Base-by-base conservation (phyloP, 1,284 basidiomycete species). In the Trichosporon sp. region DNA sequence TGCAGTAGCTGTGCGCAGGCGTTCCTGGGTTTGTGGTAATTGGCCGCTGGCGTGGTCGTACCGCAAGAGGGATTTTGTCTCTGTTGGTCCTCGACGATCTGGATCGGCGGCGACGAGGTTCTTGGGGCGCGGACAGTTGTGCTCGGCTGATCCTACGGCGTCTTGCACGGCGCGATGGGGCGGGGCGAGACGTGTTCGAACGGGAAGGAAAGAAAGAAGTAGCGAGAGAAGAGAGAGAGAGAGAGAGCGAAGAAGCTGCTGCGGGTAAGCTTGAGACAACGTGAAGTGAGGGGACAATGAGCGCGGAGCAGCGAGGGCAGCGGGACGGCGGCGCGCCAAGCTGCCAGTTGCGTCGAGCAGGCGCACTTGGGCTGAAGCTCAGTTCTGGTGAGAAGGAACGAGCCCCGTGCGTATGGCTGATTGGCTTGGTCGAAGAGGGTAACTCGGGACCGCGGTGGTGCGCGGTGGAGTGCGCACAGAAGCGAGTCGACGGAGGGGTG, bases 351-450 rank as follows among this genome's bases (percentile, higher is more conserved):
- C 27, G 56, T 31, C 29, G 56, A 60, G 9, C 29, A 21, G 15
- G 53, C 23, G 25, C 29, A 25, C 51, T 53, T 11, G 51, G 44
- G 32, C 32, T 60, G 27, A 32, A 4, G 29, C 29, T 32, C 27
- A 2, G 51, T 32, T 31, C 15, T 31, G 56, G 27, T n/a, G 56
- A 60, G 23, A 27, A n/a, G 18, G 31, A 13, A 32, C 6, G 29
- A 60, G 56, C 9, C 56, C 56, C 56, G 56, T 60, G 56, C 56
- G 56, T 60, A 31, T 31, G 56, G 53, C 53, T 56, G 53, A 18
- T 56, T 56, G 56, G 56, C 56, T 60, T 60, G 31, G 27, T 31
- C 56, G 51, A 56, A 27, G 51, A 56, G 25, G 25, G 27, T 12
- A 56, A 15, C 51, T 60, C 15, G 56, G 29, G 27, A 25, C 15